Evolutionary conservation across 495 filamentous ascomycete species (phyloP), one percentile per base, ranked within the genome.

Genomic region (Trichoderma gamsii): DNA sequence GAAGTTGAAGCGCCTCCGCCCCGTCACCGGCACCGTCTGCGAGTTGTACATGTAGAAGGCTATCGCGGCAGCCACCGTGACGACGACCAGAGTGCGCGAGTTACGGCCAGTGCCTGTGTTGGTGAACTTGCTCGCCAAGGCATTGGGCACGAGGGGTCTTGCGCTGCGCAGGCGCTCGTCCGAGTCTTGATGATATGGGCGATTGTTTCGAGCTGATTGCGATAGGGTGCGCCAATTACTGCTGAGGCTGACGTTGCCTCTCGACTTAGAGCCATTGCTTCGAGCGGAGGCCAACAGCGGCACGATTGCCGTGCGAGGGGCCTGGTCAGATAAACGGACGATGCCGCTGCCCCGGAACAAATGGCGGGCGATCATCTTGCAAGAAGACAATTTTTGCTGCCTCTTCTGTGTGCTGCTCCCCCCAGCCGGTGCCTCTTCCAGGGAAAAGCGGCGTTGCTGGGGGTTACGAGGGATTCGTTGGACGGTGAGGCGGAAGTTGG

Each of bases 1-100:
- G 69, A 88, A 86, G 72, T 94, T 97, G 81, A 98, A 97, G 49
- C 93, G 87, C 65, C 84, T 84, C 23, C 94, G 87, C 4, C 90
- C 89, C 9, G 88, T 89, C 51, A 92, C 88, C 59, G 92, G 92
- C 16, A 97, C 93, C 11, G 82, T 85, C 71, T 98, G 92, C 13
- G 90, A 78, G 72, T 96, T 89, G 73, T 80, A 82, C 61, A 90
- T 77, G 77, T 93, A 94, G 73, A 94, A 87, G 32, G 76, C 71
- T 0, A 79, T 71, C 0, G 75, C 79, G 66, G 78, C 79, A 0
- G 76, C 67, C 16, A 79, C 72, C n/a, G 76, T 68, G 21, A 80
- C 18, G 1, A 74, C 23, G 16, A 75, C 44, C 11, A 84, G 52
- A 13, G 71, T 69, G 71, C 76, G 76, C 25, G 79, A 74, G 23